Conservation (phyloP, 2,329 filamentous ascomycete genomes). For the Zymoseptoria brevis region DNA sequence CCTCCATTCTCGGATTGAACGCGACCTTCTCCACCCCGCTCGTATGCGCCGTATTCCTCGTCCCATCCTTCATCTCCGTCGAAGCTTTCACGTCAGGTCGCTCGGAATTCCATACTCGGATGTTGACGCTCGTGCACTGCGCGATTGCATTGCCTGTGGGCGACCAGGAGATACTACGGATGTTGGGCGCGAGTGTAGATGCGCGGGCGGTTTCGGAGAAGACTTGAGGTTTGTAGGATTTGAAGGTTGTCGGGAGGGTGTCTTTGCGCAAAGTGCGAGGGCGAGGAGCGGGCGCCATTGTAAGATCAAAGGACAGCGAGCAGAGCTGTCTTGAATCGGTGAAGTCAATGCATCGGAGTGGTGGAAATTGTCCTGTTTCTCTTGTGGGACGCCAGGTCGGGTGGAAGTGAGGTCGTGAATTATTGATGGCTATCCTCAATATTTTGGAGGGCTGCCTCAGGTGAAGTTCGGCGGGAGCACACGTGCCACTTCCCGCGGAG, state of each 20-base stretch:
- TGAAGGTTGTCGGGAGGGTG: slow-evolving; percentile 59
- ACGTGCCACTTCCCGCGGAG: not conserved
- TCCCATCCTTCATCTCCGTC: slow-evolving; percentile 56
- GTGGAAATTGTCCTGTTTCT: not conserved
- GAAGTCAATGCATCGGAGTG: not conserved
- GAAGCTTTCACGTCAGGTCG: slow-evolving; percentile 64
- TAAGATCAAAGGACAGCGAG: not conserved
- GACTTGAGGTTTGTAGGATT: slow-evolving; percentile 58
- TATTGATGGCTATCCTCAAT: not conserved
- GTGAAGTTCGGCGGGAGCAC: not conserved
- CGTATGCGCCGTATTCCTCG: slow-evolving; percentile 32
- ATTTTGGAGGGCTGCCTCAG: not conserved
- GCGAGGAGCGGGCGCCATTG: slow-evolving; percentile 35
- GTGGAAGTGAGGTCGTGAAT: not conserved
- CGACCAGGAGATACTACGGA: slow-evolving; percentile 65
- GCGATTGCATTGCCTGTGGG: slow-evolving; percentile 76
- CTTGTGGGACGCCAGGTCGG: not conserved
- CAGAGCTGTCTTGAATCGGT: not conserved
- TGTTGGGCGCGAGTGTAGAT: slow-evolving; percentile 25
- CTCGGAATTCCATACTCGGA: slow-evolving; percentile 77
- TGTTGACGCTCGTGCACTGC: slow-evolving; percentile 63
- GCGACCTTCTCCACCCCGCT: slow-evolving; percentile 65
- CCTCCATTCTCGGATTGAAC: slow-evolving; percentile 70
- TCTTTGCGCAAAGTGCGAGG: slow-evolving; percentile 60
- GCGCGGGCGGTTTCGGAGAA: slow-evolving; percentile 44